Evolutionary conservation across 257 asterid species (phyloP), one percentile per base, ranked within the genome.

Genomic region (Forsythia suspensa): DNA sequence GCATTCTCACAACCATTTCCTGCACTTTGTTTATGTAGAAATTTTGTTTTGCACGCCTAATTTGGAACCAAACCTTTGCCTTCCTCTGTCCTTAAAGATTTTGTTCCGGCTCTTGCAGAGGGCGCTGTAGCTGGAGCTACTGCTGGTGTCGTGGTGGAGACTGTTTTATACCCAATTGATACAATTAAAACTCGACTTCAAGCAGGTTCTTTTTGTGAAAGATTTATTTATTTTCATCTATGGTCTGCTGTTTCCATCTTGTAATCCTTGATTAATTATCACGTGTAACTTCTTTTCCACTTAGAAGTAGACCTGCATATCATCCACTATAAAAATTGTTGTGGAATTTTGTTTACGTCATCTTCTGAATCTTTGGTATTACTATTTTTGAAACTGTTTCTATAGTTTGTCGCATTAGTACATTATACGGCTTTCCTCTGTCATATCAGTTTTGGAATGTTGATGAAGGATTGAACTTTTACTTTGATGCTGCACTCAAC

Each of bases 121-220:
- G 85, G 94, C 79, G 94, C 92, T 76, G 73, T 91, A 51, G 89
- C 92, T 44, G 96, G 96, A 78, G 94, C 89, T 75, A 85, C 91
- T 68, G 94, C 96, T 83, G 96, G 96, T 71, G 84, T 81, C 18
- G 83, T 91, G 81, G 96, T 86, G 24, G 96, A 91, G 81, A 29
- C 91, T 80, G 90, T 70, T 81, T 77, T 91, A 41, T 91, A 91
- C 78, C 96, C 94, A 20, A 86, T 88, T 81, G 96, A 91, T 83
- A 91, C 96, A 57, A 91, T 91, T 71, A 91, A 91, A 83, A 91
- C 96, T 76, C 87, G 96, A 65, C 78, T 91, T 38, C 96, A 89
- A 85, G 94, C 90, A 82, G 94, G 94, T 89, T 79, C 24, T 73
- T 57, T 80, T 42, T 74, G 74, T 40, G 46, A 34, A 71, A 36